Percentiles rank a stretch among this genome's conserved stretches.
Evolutionary conservation across 176 grass and related monocot genomes (phyloP).

Genomic region (Aegilops umbellulata): DNA sequence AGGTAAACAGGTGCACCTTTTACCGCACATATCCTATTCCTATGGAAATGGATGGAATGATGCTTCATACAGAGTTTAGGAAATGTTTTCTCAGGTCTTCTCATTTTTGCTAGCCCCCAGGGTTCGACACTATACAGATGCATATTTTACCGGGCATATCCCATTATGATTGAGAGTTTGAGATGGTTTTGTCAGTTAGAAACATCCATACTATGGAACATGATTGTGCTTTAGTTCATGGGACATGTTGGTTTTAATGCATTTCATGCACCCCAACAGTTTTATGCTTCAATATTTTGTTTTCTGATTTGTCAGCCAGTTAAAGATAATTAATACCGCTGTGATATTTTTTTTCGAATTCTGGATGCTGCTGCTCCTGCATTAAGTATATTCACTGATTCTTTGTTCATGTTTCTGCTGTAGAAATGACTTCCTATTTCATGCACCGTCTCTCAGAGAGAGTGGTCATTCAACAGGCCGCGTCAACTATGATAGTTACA

Average conservation of each 20-base stretch:
- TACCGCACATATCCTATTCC: background rate
- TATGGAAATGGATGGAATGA: background rate
- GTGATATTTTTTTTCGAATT: background rate
- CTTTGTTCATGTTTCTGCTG: conserved; percentile 27
- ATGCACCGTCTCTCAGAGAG: conserved; percentile 46
- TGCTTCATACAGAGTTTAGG: background rate
- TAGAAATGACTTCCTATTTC: conserved; percentile 42
- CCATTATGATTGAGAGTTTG: background rate
- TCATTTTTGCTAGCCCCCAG: background rate
- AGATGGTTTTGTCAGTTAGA: background rate
- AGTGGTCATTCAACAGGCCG: conserved; percentile 37
- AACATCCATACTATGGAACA: background rate
- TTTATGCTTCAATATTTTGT: background rate
- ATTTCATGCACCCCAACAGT: background rate
- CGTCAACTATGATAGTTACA: conserved; percentile 35
- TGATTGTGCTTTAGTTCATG: background rate
- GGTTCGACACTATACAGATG: conserved; percentile 10
- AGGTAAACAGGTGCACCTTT: background rate
- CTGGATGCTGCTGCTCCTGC: background rate
- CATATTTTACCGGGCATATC: conserved; percentile 2
- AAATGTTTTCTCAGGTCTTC: background rate
- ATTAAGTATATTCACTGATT: conserved; percentile 20
- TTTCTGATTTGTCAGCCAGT: background rate
- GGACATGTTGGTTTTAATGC: background rate
- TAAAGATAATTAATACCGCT: background rate